Evolutionary conservation across 2,329 filamentous ascomycete species (phyloP), one percentile per base, ranked within the genome.

Genomic region (Simplicillium sp.): DNA sequence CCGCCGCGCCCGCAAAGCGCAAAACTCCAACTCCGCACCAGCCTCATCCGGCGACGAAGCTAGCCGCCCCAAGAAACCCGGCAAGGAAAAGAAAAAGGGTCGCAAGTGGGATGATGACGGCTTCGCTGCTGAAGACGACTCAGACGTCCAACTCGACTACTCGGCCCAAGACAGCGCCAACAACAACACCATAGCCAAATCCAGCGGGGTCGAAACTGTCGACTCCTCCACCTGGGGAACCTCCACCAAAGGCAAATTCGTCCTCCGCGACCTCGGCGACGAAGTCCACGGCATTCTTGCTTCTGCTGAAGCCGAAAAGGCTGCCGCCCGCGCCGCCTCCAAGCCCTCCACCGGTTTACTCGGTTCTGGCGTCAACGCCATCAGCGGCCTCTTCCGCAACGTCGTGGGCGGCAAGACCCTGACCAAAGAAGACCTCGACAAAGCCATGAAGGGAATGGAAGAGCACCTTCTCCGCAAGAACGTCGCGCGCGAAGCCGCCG

Each of bases 381-480:
- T 97, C 47, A 82, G 86, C 40, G 86, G 87, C 14, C 76, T 97
- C 42, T 95, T 98, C 69, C 80, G 87, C 49, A 97, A 96, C 57
- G 84, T 98, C 32, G 84, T 98, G 1, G 92, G 92, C 41, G 92
- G 94, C 48, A 96, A 96, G 69, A 87, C 83, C 1, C 67, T 98
- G 54, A 94, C 87, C 1, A 86, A 88, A 59, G 78, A 84, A 48
- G 90, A 97, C 55, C 73, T 98, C 16, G 84, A 87, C 46, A 94
- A 94, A 60, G 86, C 92, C 2, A 81, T 98, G 67, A 92, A 90
- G 63, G 85, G 84, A 28, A 96, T 98, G 87, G 87, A 96, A 58
- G 87, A 95, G 43, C 90, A 97, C 59, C 70, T 98, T 7, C 66
- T 98, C 44, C 82, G 84, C 65, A 98, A 98, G 70, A 98, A 98